phyloP scores from a whole-genome alignment of 1,284 basidiomycete species.

The Trichosporon sp. region DNA sequence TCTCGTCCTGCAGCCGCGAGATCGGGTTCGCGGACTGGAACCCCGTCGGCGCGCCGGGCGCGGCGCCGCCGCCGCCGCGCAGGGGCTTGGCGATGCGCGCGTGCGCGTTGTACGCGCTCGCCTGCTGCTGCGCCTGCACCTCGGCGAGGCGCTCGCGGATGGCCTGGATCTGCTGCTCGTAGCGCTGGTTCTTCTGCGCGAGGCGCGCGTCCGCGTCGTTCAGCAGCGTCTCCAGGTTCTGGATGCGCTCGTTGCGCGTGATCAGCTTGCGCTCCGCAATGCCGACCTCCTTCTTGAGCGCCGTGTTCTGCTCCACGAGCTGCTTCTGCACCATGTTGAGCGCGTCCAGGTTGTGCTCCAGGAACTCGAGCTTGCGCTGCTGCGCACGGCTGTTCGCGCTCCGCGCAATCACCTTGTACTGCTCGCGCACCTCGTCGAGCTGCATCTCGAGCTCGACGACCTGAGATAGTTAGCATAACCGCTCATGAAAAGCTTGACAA shows the following conservation, averaged over 20 bases:
- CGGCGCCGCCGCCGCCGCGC: slow-evolving; percentile 76
- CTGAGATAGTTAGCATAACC: slow-evolving; percentile 52
- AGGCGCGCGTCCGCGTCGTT: slow-evolving; percentile 90
- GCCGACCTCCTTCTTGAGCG: slow-evolving; percentile 95
- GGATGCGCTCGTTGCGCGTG: slow-evolving; percentile 94
- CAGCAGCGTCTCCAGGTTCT: slow-evolving; percentile 84
- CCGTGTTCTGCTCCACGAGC: slow-evolving; percentile 98
- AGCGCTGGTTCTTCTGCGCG: slow-evolving; percentile 88
- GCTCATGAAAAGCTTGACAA: neutral
- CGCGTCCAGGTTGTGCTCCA: slow-evolving; percentile 95
- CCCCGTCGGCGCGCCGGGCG: slow-evolving; percentile 26
- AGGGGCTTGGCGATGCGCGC: slow-evolving; percentile 89
- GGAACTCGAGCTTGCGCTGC: slow-evolving; percentile 98
- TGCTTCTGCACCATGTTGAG: slow-evolving; percentile 95
- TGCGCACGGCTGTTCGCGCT: slow-evolving; percentile 97
- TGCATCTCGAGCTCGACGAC: slow-evolving; percentile 99
- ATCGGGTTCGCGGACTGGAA: slow-evolving; percentile 14
- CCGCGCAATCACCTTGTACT: slow-evolving; percentile 97
- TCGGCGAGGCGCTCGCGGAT: slow-evolving; percentile 87
- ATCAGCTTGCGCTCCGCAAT: slow-evolving; percentile 94
- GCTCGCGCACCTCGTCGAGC: slow-evolving; percentile 96
- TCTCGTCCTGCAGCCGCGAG: slow-evolving; percentile 46
- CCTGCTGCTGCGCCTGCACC: slow-evolving; percentile 72
- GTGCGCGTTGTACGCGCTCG: slow-evolving; percentile 54
- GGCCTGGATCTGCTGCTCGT: slow-evolving; percentile 84